These are phyloP conservation scores for Globisporangium acanthophoron DNA, from an alignment of 352 stramenopile genomes.

Conservation along the genomic window DNA sequence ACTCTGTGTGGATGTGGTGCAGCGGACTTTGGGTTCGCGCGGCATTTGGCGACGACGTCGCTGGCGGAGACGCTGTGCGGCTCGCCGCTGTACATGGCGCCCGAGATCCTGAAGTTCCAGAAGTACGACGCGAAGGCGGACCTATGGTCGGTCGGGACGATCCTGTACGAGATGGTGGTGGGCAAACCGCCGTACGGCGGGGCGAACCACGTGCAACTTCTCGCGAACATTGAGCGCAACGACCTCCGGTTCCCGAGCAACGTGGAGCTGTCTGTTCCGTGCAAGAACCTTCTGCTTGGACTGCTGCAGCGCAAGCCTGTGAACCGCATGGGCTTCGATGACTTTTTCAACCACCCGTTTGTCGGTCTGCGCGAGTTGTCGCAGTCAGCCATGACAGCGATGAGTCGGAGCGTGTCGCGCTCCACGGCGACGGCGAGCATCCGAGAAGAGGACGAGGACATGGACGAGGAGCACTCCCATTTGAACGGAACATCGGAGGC, in stretches of 20 bases:
- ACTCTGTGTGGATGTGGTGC: conserved; percentile 6
- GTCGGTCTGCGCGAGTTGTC: conserved; percentile 25
- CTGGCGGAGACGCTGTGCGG: conserved; percentile 96
- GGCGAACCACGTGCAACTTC: conserved; percentile 92
- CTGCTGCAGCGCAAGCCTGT: conserved; percentile 87
- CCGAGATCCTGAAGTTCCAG: conserved; percentile 93
- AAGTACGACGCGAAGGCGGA: conserved; percentile 97
- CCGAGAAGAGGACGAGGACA: conserved; percentile 52
- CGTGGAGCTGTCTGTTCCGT: conserved; percentile 74
- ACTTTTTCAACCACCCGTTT: conserved; percentile 85
- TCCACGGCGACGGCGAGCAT: conserved; percentile 37
- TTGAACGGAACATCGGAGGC: too few species aligned
- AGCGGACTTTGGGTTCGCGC: conserved; percentile 96
- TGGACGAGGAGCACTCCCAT: conserved; percentile 20
- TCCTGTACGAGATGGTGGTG: conserved; percentile 95
- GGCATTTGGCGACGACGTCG: conserved; percentile 88
- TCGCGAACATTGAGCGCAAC: conserved; percentile 92
- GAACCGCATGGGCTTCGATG: conserved; percentile 85
- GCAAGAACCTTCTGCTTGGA: conserved; percentile 64
- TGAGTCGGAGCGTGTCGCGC: conserved; percentile 15
- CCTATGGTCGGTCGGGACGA: conserved; percentile 94
- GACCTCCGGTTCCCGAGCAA: conserved; percentile 83
- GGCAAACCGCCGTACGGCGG: conserved; percentile 92
- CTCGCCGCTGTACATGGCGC: conserved; percentile 96
- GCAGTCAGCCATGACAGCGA: conserved; percentile 11